Conservation (phyloP, 768 basidiomycete genomes). For the Gloeopeniophorella convolvens region DNA sequence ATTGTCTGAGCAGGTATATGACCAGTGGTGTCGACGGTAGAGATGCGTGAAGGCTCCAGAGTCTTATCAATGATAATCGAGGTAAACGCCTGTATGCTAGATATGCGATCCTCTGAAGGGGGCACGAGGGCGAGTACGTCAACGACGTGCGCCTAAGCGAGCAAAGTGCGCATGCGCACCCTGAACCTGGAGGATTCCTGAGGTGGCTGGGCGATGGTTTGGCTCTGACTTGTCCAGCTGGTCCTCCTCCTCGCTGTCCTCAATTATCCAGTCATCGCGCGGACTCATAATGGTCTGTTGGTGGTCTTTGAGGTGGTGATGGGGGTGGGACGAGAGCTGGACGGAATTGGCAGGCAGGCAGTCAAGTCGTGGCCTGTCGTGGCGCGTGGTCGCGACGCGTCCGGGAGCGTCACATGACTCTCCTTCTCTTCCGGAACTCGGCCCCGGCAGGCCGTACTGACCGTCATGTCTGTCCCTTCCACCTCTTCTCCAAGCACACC, state of each 20-base stretch:
- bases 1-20: neutral
- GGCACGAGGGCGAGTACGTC: slow-evolving; percentile 5
- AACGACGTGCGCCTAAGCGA: slow-evolving; percentile 2
- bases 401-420: neutral
- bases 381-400: slow-evolving; percentile 13
- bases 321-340: no score
- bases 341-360: no score
- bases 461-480: slow-evolving; percentile 11
- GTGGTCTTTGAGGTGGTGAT: no score
- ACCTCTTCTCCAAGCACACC: slow-evolving; percentile 8
- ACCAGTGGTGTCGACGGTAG: slow-evolving; percentile 3
- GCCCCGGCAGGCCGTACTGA: no score
- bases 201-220: neutral
- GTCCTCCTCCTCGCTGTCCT: slow-evolving; percentile 21
- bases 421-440: no score
- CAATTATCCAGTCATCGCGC: slow-evolving; percentile 16
- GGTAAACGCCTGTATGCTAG: slow-evolving; percentile 14
- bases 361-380: neutral
- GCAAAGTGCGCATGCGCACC: slow-evolving; percentile 10
- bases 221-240: neutral
- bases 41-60: slow-evolving; percentile 7
- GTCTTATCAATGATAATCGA: neutral
- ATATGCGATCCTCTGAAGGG: slow-evolving; percentile 5
- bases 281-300: neutral
- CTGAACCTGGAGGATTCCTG: neutral